Evolutionary conservation across 106 monocot species (phyloP), one percentile per base, ranked within the genome.

Genomic region (Allium cepa): DNA sequence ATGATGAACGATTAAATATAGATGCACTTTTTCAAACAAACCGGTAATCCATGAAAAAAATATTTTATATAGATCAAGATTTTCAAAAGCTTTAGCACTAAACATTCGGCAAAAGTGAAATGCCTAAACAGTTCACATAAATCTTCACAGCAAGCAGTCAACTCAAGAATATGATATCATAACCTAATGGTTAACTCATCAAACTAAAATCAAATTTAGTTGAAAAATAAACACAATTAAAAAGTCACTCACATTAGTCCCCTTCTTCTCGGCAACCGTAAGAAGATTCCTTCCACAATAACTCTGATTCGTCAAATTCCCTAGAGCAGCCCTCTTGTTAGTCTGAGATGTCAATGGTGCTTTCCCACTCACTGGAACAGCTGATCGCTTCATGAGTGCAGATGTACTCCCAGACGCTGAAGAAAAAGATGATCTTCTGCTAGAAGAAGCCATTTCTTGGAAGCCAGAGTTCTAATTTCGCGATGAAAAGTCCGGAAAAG

Each of bases 291-390:
- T 60, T 60, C 61, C 76, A 10, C 9, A 72, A 50, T 17, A 61
- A 64, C 56, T 6, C 68, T 71, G 76, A 59, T 90, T 90, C 7
- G 80, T 85, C 46, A 90, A 17, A 56, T 86, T 85, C 50, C 80
- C 78, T 26, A 90, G 85, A 15, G 83, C 83, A 9, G 75, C 68
- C 71, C 90, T 75, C 80, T 83, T 85, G 78, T 85, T 86, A 45
- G 90, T 79, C 72, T 85, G 82, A 6, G 72, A 52, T 50, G 60
- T 58, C 4, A 49, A 26, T 72, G 68, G 77, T 17, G 49, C n/a
- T 8, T 8, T 17, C 13, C 49, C 8, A 11, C 63, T 63, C 71
- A 62, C 76, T 63, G 46, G 27, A 63, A 55, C 52, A 4, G 75
- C 78, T 1, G 77, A 67, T 62, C 74, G 36, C 74, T 76, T 72